Evolutionary conservation across 75 land plant species (phyloP).

Genomic region (Larix kaempferi): DNA sequence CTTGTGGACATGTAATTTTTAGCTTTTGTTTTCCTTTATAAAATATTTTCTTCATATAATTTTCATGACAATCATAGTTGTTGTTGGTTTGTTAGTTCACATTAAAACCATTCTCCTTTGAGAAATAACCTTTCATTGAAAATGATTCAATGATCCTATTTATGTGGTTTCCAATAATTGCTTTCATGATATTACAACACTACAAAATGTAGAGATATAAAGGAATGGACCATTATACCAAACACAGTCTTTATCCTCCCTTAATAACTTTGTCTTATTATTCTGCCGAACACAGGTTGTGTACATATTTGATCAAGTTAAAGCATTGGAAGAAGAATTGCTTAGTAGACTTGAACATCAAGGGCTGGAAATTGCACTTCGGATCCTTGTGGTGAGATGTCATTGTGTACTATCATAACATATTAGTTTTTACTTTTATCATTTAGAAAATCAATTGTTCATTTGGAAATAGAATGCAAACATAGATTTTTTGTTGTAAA

Average conservation of each 20-base stretch:
- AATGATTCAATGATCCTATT: background rate
- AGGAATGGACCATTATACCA: background rate
- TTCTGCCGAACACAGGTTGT: constrained; percentile 40
- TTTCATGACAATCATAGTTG: too few relatives aligned
- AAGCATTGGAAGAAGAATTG: too few relatives aligned
- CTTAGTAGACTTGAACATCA: too few relatives aligned
- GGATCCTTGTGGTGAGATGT: constrained; percentile 44
- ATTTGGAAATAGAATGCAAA: background rate
- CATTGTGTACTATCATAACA: background rate
- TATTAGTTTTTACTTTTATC: too few relatives aligned
- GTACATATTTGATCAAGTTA: constrained; percentile 74
- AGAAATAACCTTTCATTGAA: background rate
- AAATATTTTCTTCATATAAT: background rate
- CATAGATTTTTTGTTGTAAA: background rate
- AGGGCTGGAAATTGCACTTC: too few relatives aligned
- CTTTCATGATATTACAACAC: background rate
- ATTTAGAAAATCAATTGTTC: too few relatives aligned
- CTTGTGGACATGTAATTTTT: too few relatives aligned
- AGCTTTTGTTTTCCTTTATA: background rate
- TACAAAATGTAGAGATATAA: background rate
- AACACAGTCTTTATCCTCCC: too few relatives aligned
- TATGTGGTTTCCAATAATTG: background rate
- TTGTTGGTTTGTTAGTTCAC: background rate
- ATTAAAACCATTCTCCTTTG: background rate
- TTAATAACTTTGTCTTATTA: too few relatives aligned